Percentiles rank a stretch among this genome's conserved stretches.
phyloP scores from a whole-genome alignment of 1,139 yeast genomes.

The Scheffersomyces insectosa region DNA sequence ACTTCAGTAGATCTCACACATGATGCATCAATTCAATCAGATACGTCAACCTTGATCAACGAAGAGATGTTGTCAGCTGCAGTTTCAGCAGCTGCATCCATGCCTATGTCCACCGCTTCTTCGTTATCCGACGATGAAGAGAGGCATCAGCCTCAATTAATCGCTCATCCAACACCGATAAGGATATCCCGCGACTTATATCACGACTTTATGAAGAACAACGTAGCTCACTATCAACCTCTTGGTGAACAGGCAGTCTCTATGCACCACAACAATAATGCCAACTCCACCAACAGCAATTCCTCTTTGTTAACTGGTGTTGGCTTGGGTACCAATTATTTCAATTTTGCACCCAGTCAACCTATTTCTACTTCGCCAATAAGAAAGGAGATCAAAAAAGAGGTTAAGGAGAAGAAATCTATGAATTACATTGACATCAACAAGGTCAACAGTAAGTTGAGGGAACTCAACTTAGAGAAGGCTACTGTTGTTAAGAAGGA shows the following conservation, averaged over 20 bases:
- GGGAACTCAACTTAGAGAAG: conserved; percentile 13
- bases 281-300: conserved; percentile 1
- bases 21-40: conserved; percentile 2
- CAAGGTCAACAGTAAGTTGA: conserved; percentile 23
- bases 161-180: conserved; percentile 30
- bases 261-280: neutral
- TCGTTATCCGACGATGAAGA: neutral
- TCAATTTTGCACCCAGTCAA: conserved; percentile 28
- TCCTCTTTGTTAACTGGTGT: conserved; percentile 27
- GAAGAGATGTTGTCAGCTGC: neutral
- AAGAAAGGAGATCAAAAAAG: conserved; percentile 8
- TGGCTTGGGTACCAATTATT: conserved; percentile 39
- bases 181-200: conserved; percentile 18
- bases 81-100: neutral
- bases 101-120: neutral
- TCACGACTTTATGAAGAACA: conserved; percentile 10
- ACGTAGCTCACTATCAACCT: neutral
- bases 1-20: neutral
- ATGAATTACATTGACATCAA: conserved; percentile 37
- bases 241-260: neutral
- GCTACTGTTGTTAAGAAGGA: neutral
- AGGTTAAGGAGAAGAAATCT: conserved; percentile 22
- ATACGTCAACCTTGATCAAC: conserved; percentile 12
- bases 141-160: conserved; percentile 7
- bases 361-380: conserved; percentile 27